Base-by-base conservation (phyloP, 495 filamentous ascomycete species). In the Sordaria brevicollis region DNA sequence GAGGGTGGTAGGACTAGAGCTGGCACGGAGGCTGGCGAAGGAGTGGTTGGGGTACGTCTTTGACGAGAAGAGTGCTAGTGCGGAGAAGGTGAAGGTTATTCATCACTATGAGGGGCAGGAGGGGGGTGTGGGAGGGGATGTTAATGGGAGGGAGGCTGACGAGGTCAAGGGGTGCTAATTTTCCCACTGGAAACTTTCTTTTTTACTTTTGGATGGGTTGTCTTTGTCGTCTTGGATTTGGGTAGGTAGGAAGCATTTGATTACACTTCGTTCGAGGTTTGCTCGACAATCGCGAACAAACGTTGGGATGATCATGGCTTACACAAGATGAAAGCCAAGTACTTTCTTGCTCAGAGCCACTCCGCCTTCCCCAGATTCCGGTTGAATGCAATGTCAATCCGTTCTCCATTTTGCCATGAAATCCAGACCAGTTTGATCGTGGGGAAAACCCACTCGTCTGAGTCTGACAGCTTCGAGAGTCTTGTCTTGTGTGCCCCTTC, bases 1-100 rank as follows among this genome's bases (percentile, higher is more conserved):
- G 83, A 83, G 92, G 39, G 92, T 96, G 7, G 86, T 96, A 34
- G 92, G 92, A 1, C 75, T 93, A 35, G 92, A 96, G 76, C 79
- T 96, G 35, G 92, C 92, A 39, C 85, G 91, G 77, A 83, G 90
- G 77, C 80, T 96, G 71, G 92, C 89, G 15, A 88, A 86, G 74
- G 92, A 94, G 83, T 96, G 91, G 91, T 76, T 96, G 54, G 90
- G 87, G 66, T 94, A 93, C 79, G 84, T 88, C 65, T 96, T 94
- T 80, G 92, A 96, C 79, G 84, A 88, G 69, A 85, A 82, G 69
- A 91, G 89, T 74, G 83, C 85, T 19, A 92, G 89, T 76, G 91
- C 90, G 17, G 85, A 85, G 41, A 93, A 94, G 83, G 91, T 93
- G 70, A 82, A 88, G 75, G 91, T 83, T 19, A 95, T 95, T 76